Percentiles rank a stretch among this genome's conserved stretches.
Conservation (phyloP, 169 alveolate genomes). For the Amoebophrya sp. region DNA sequence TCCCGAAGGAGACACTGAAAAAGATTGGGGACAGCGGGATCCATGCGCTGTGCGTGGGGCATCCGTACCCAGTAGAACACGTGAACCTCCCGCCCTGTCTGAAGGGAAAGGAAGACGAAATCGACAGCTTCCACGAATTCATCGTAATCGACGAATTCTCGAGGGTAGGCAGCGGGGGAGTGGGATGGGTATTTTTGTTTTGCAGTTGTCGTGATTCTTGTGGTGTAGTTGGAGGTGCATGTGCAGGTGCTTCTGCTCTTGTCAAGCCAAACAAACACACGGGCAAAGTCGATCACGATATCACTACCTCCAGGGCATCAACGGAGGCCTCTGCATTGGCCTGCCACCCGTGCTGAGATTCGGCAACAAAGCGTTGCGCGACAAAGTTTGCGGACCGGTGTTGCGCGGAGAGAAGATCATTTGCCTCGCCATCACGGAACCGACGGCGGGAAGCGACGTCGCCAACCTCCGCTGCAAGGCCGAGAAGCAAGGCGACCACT, state of each 20-base stretch:
- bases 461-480: slow-evolving; percentile 32
- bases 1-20: background rate
- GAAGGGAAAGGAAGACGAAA: slow-evolving; percentile 20
- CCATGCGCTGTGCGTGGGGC: background rate
- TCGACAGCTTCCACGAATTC: slow-evolving; percentile 26
- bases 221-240: too few relatives aligned
- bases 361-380: background rate
- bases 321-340: slow-evolving; percentile 30
- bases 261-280: too few relatives aligned
- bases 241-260: too few relatives aligned
- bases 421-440: slow-evolving; percentile 36
- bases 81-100: background rate
- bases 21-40: background rate
- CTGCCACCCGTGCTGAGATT: slow-evolving; percentile 27
- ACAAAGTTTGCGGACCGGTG: slow-evolving; percentile 11
- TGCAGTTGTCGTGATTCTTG: too few relatives aligned
- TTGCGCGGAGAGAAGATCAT: slow-evolving; percentile 30
- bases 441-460: slow-evolving; percentile 34
- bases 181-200: too few relatives aligned
- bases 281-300: too few relatives aligned
- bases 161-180: slow-evolving; percentile 25
- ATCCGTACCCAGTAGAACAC: background rate
- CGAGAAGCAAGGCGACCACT: slow-evolving; percentile 28
- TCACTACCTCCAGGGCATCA: too few relatives aligned
- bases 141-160: slow-evolving; percentile 25